Base-by-base conservation (phyloP, 2,329 filamentous ascomycete genomes). In the Nothopassalora personata region DNA sequence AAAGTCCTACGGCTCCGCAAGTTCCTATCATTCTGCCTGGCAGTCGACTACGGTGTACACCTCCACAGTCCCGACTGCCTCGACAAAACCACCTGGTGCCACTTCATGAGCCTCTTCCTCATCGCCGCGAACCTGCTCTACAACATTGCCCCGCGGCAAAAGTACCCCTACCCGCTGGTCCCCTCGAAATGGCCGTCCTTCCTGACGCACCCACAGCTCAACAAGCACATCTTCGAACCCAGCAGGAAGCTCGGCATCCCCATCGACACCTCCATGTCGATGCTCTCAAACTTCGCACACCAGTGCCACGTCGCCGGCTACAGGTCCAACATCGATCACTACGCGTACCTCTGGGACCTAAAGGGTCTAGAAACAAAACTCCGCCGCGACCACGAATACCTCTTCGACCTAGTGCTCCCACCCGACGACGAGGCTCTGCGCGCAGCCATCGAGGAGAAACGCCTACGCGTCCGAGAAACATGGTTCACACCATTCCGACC, bases 1-100 rank as follows among this genome's bases (percentile, higher is more conserved):
- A 52, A 33, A n/a, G 49, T 52, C 11, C 39, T 47, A 47, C 34
- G 39, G 6, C 53, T 55, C 8, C 39, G 53, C 13, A 19, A 39
- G 7, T 55, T 55, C 39, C 53, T 55, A 9, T 43, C 53, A 10
- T 55, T 55, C 53, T 55, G 39, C 36, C 23, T 55, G 7, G 53
- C 53, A 11, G 45, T 55, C 53, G 53, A 55, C 39, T 55, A 55
- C 23, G 53, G 19, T 13, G 13, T 33, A 30, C 36, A 46, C 28
- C 27, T 18, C 23, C 36, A 31, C 27, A 30, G 19, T n/a, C 53
- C 53, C 13, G 53, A 55, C n/a, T 18, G 11, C 4, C 36, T 43
- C 36, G 36, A 43, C 15, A 43, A 43, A 43, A 15, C 15, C 3
- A 43, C 36, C 11, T 43, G 36, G 36, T 43, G 36, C 36, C 36